Base-by-base conservation (phyloP, 23 red algal genomes). In the Cyanidiococcus yangmingshanensis region DNA sequence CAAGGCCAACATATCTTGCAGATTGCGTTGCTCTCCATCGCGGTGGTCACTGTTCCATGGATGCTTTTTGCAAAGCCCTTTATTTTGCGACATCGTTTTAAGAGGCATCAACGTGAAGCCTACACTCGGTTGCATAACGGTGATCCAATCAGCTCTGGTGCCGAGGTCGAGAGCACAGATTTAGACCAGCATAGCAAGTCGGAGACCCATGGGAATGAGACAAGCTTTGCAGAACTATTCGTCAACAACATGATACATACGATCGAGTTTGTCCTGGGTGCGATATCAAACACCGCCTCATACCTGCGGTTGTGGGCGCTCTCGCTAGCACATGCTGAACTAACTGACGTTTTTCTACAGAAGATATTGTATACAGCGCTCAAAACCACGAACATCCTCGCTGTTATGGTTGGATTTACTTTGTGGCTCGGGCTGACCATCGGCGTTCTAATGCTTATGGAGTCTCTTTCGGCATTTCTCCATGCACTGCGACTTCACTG, bases 161-260 rank as follows among this genome's bases (percentile, higher is more conserved):
- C 45, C 12, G 21, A 54, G 12, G 7, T 54, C 12, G 21, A 54
- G 7, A 71, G 63, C 27, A 17, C n/a, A 25, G 85, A 88, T 37
- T 38, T 41, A 34, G 68, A 34, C 41, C 2, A 1, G 24, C 41
- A 59, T 15, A 57, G 40, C 18, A 31, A 58, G 35, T 39, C 84
- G 40, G 87, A 87, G n/a, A 77, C 83, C 34, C 37, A 25, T 39
- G 76, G 81, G 36, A 80, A 79, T 29, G 40, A 75, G 29, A 89
- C 89, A 76, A 83, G 91, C 76, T 91, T 98, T 57, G 83, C 77
- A 35, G 94, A 98, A 39, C 77, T 91, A 21, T 89, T 98, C 77
- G 89, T 98, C 18, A 79, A 90, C 78, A 88, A 98, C 74, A 84
- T 98, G 83, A 98, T 98, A 41, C 94, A 98, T 59, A 98, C 94